Evolutionary conservation across 805 yeast species (phyloP), one percentile per base, ranked within the genome.

Genomic region (Candida pseudoglaebosa): DNA sequence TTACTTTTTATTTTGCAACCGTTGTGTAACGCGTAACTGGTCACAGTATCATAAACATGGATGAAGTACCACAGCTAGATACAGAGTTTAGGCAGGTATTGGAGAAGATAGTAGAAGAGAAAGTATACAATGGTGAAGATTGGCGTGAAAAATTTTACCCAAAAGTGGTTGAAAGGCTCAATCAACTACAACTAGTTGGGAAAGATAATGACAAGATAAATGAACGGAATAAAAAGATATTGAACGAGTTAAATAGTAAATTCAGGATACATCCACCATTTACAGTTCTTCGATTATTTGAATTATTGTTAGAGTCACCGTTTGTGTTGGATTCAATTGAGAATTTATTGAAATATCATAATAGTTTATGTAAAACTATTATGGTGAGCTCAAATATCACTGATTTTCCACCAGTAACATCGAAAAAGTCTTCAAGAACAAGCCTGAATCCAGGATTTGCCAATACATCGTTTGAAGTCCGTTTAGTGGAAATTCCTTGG

Each of bases 271-370:
- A 32, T 49, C 70, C 62, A 5, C 82, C 82, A 2, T 77, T 75
- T 48, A 76, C 80, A 0, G 60, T 75, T 1, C 44, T 63, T 9
- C 47, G 82, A 38, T 49, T 77, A 1, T 65, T 76, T 14, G 81
- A 77, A 48, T 37, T 77, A 8, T 45, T 75, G 5, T 39, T 52
- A n/a, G 61, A 64, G 34, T 80, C 81, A 2, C 28, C 32, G 6
- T 68, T 66, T 46, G 61, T 57, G 4, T 41, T 63, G 21, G 28
- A 24, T 31, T 56, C 58, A 14, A 52, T 56, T 4, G 48, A 44
- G 15, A 65, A 58, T 18, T 38, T 70, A 1, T 45, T 53, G n/a
- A 76, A 77, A 48, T 75, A 65, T 46, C 56, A 73, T 20, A 61
- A 70, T 37, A 72, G 79, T 0, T 36, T 77, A 50, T 47, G 33